A percentile compares a stretch with the other conserved stretches of the same genome.
Conservation (phyloP, 257 asterid species). For the Plantago ovata region DNA sequence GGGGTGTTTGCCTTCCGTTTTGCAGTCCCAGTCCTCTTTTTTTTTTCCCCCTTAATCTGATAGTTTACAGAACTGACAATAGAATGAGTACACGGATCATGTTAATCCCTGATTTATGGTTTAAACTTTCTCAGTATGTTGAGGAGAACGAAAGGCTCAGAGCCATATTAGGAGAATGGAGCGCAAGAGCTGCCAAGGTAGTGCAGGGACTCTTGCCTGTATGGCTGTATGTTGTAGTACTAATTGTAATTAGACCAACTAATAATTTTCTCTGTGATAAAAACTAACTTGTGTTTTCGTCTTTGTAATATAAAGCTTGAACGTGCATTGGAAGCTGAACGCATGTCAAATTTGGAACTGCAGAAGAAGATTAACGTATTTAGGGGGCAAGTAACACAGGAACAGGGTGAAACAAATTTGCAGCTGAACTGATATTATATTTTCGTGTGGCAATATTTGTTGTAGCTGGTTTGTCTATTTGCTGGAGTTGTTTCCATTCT, state of each 20-base stretch:
- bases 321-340: slow-evolving; percentile 84
- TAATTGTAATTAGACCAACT: too few relatives aligned
- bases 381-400: slow-evolving; percentile 40
- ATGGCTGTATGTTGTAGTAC: not conserved
- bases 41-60: too few relatives aligned
- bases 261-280: slow-evolving; percentile 7
- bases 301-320: slow-evolving; percentile 58
- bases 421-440: slow-evolving; percentile 23
- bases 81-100: too few relatives aligned
- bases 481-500: slow-evolving; percentile 16
- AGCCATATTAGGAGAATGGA: slow-evolving; percentile 96
- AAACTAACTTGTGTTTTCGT: slow-evolving; percentile 25
- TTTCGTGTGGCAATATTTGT: slow-evolving; percentile 1
- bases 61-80: too few relatives aligned
- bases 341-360: slow-evolving; percentile 65
- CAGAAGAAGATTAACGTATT: slow-evolving; percentile 60
- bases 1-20: too few relatives aligned
- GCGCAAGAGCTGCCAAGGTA: slow-evolving; percentile 97
- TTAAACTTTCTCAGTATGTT: slow-evolving; percentile 58
- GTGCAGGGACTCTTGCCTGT: not conserved
- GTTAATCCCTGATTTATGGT: slow-evolving; percentile 8
- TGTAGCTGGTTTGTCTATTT: slow-evolving; percentile 18
- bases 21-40: too few relatives aligned
- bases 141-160: slow-evolving; percentile 97
- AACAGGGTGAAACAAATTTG: slow-evolving; percentile 38